Evolutionary conservation across 169 alveolate species (phyloP), one percentile per base, ranked within the genome.

Genomic region (Perkinsus marinus): DNA sequence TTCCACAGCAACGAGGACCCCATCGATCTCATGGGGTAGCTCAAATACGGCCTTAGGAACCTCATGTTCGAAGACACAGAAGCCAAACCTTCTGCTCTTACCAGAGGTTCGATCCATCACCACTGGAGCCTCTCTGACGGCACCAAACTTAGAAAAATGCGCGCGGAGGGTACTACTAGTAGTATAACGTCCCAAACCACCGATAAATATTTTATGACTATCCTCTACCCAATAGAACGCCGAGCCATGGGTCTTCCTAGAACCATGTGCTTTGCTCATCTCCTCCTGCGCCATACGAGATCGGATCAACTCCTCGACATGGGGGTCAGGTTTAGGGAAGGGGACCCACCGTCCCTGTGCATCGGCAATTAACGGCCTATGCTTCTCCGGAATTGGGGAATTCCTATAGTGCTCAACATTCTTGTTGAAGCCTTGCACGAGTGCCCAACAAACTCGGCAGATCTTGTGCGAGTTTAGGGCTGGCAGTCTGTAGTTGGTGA

Each of bases 11-110:
- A 57, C 79, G 3, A 30, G 79, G 36, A 57, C 79, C 0, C 79
- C 79, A 57, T 57, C 79, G 22, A 57, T 57, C 79, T 57, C 79
- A 26, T 57, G 79, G 34, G 79, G 22, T 16, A 30, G 7, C 79
- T 57, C 79, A 57, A 57, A 57, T 6, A 57, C 79, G 22, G 79
- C 7, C 79, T 57, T 57, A 30, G 79, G 79, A 16, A 57, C 79
- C 9, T 57, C 79, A 26, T 57, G 79, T 13, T 57, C 79, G 79
- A 57, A 57, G 79, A 57, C 36, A 30, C 79, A 57, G 69, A 94
- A 95, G 5, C 96, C 96, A 92, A 95, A 95, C 3, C 96, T 95
- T 89, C 96, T 93, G 57, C 93, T 91, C 91, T 94, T 93, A 30
- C 96, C 96, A 46, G 95, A 92, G 22, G 91, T 91, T 37, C 94